These are phyloP conservation scores for Phytophthora citrophthora DNA, from an alignment of 352 stramenopile genomes.

Conservation along the genomic window DNA sequence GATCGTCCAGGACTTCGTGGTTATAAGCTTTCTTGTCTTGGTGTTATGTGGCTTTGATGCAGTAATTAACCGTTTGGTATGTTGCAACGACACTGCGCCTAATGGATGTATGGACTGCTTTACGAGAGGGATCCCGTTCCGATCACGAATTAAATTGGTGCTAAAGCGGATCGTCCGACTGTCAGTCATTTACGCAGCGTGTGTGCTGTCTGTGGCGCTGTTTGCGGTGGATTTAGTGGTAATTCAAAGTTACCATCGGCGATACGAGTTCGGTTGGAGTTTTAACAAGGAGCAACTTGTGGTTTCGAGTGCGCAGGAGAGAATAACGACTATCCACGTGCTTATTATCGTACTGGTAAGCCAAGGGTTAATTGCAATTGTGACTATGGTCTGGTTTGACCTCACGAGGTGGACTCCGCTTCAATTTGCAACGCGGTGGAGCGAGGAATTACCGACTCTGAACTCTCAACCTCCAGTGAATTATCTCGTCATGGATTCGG, in stretches of 20 bases:
- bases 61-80: conserved; percentile 23
- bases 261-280: conserved; percentile 19
- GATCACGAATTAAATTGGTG: conserved; percentile 26
- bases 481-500: conserved; percentile 33
- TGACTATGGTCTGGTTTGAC: conserved; percentile 32
- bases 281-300: conserved; percentile 1
- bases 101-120: conserved; percentile 42
- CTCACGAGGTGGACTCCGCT: conserved; percentile 34
- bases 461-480: conserved; percentile 15
- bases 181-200: conserved; percentile 14
- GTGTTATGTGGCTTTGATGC: conserved; percentile 32
- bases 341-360: conserved; percentile 5
- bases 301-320: conserved; percentile 2
- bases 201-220: conserved; percentile 19
- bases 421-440: conserved; percentile 4
- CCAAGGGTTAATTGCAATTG: conserved; percentile 18
- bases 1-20: conserved; percentile 33
- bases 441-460: conserved; percentile 2
- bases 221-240: conserved; percentile 34
- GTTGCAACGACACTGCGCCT: conserved; percentile 39
- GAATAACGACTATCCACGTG: conserved; percentile 1
- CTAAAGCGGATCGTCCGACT: conserved; percentile 26
- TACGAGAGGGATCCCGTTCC: conserved; percentile 27
- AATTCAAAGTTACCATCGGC: conserved; percentile 20
- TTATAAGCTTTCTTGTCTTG: conserved; percentile 25